A percentile compares a stretch with the other conserved stretches of the same genome.
phyloP scores from a whole-genome alignment of 2,329 filamentous ascomycete genomes.

The Cordyceps tenuipes region DNA sequence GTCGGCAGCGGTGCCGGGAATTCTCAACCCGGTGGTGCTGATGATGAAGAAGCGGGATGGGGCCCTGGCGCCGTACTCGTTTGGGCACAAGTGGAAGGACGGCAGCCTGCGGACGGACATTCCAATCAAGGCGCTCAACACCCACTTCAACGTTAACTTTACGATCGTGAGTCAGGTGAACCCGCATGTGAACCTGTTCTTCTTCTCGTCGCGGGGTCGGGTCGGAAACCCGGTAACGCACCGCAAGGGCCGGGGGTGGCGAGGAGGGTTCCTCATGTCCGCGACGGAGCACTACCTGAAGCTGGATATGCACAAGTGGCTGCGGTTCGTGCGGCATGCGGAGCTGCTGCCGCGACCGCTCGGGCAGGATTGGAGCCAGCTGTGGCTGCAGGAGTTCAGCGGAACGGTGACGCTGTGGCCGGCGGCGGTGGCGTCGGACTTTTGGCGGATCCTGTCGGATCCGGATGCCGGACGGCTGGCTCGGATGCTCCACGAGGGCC shows the following conservation, averaged over 20 bases:
- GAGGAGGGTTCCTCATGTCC: conserved; percentile 87
- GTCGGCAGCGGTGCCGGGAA: conserved; percentile 90
- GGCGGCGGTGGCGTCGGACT: conserved; percentile 68
- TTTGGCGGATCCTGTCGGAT: conserved; percentile 78
- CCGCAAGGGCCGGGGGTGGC: conserved; percentile 86
- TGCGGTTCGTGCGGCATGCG: conserved; percentile 85
- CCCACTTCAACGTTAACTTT: conserved; percentile 98
- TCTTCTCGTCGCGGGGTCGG: conserved; percentile 88
- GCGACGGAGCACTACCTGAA: conserved; percentile 93
- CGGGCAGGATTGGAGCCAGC: conserved; percentile 92
- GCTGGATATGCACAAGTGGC: conserved; percentile 94
- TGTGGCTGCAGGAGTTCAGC: conserved; percentile 92
- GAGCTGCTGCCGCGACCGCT: conserved; percentile 84
- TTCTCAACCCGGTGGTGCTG: conserved; percentile 88
- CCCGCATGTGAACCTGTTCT: conserved; percentile 96
- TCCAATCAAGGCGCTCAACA: conserved; percentile 83
- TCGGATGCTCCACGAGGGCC: conserved; percentile 82
- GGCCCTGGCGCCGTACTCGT: conserved; percentile 78
- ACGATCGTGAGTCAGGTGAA: conserved; percentile 86
- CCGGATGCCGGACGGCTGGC: conserved; percentile 67
- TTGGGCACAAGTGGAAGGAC: conserved; percentile 99
- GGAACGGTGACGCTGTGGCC: conserved; percentile 97
- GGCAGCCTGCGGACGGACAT: conserved; percentile 92
- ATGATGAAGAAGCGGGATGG: conserved; percentile 80
- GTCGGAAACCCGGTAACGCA: conserved; percentile 93